Conservation (phyloP, 2,329 filamentous ascomycete species). For the Apiospora pterosperma region DNA sequence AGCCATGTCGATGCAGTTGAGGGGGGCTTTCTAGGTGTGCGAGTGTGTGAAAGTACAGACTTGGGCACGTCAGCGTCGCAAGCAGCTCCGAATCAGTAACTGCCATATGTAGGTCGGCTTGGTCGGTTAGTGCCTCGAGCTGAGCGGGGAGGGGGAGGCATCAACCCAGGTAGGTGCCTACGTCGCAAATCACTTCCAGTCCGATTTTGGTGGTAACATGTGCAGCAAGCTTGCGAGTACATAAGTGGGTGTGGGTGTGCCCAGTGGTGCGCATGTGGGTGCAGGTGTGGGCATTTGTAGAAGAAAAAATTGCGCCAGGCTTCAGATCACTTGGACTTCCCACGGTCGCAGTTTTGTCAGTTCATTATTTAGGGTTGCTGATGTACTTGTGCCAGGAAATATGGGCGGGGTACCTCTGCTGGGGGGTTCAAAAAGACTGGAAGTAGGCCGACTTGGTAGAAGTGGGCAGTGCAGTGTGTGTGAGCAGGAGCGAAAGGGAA, state of each 20-base stretch:
- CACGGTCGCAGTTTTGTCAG: not conserved
- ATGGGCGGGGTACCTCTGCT: not conserved
- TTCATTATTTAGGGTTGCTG: not conserved
- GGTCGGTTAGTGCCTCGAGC: not conserved
- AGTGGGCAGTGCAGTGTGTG: not conserved
- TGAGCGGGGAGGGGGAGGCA: not conserved
- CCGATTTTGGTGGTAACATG: not conserved
- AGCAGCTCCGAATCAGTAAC: not conserved
- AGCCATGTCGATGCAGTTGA: not conserved
- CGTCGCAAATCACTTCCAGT: not conserved
- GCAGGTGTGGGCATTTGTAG: not conserved
- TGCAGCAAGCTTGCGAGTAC: not conserved
- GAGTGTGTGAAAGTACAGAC: not conserved
- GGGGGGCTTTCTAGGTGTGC: not conserved
- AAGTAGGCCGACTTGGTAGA: not conserved
- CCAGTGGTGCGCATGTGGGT: slow-evolving; percentile 2
- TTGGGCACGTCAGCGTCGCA: not conserved
- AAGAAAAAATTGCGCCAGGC: not conserved
- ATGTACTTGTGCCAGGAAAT: not conserved
- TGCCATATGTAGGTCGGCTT: not conserved
- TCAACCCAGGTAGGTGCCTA: not conserved
- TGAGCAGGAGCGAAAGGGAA: not conserved
- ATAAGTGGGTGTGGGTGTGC: not conserved
- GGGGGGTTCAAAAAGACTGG: no score
- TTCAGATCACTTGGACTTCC: not conserved